Evolutionary conservation across 2,329 filamentous ascomycete species (phyloP).

Genomic region (Paraphaeosphaeria minitans): DNA sequence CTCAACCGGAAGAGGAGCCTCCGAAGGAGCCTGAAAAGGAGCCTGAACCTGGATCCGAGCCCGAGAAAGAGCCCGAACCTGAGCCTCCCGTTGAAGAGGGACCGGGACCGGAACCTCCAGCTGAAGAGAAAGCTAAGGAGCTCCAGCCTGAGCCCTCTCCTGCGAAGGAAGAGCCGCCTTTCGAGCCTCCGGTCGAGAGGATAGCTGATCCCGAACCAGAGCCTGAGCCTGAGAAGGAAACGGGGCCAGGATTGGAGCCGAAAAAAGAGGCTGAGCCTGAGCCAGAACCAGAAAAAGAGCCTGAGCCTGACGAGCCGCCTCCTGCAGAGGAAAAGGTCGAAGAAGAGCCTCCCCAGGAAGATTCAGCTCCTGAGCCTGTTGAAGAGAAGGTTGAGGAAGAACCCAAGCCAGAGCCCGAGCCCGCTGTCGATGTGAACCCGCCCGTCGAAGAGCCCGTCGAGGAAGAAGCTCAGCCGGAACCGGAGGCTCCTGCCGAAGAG

Average conservation of each 20-base stretch:
- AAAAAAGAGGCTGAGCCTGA: conserved; percentile 8
- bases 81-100: conserved; percentile 2
- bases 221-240: not conserved
- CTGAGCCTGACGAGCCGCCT: conserved; percentile 5
- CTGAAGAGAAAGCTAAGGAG: not conserved
- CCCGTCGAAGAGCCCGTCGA: not conserved
- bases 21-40: conserved; percentile 11
- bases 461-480: not conserved
- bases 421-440: not conserved
- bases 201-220: not conserved
- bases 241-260: not conserved
- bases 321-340: not conserved
- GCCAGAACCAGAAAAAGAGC: conserved; percentile 7
- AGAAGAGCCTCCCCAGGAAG: conserved; percentile 7
- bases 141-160: conserved; percentile 3
- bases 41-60: conserved; percentile 13
- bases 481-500: not conserved
- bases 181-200: not conserved
- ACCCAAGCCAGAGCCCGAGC: conserved; percentile 10
- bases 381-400: conserved; percentile 11
- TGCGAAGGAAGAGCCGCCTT: not conserved
- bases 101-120: not conserved
- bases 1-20: conserved; percentile 7
- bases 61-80: not conserved
- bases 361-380: conserved; percentile 8